Conservation (phyloP, 1,284 basidiomycete genomes). For the Hypsizygus ulmarius region DNA sequence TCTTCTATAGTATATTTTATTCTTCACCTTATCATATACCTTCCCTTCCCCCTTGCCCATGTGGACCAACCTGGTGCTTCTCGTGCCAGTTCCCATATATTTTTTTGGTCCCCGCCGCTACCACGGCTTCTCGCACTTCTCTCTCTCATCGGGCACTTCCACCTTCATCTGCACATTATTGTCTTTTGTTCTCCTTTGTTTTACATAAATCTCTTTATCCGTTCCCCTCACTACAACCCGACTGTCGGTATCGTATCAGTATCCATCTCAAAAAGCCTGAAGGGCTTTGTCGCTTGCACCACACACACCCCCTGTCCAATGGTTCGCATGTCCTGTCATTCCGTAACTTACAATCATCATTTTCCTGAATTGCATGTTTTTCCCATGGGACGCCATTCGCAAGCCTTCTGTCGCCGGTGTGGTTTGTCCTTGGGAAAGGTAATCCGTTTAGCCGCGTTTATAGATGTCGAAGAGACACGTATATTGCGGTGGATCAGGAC, state of each 20-base stretch:
- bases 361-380: constrained; percentile 17
- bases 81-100: constrained; percentile 27
- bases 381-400: not conserved
- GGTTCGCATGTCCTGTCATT: constrained; percentile 15
- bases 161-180: constrained; percentile 24
- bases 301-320: constrained; percentile 4
- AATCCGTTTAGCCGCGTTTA: no score
- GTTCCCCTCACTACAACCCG: constrained; percentile 14
- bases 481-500: no score
- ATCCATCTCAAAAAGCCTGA: constrained; percentile 18
- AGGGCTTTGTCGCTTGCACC: constrained; percentile 20
- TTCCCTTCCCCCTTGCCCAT: constrained; percentile 24
- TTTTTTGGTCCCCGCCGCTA: constrained; percentile 28
- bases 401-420: not conserved
- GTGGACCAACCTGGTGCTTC: constrained; percentile 26
- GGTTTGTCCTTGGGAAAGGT: not conserved
- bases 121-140: constrained; percentile 16
- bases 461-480: no score
- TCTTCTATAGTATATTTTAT: constrained; percentile 68
- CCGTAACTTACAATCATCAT: constrained; percentile 13
- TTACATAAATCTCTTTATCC: constrained; percentile 7
- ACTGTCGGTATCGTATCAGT: constrained; percentile 16
- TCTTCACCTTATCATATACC: constrained; percentile 66
- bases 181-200: constrained; percentile 11
- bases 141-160: constrained; percentile 17